Percentiles rank a stretch among this genome's conserved stretches.
phyloP scores from a whole-genome alignment of 179 eudicot genomes.

The Spergularia azorica region DNA sequence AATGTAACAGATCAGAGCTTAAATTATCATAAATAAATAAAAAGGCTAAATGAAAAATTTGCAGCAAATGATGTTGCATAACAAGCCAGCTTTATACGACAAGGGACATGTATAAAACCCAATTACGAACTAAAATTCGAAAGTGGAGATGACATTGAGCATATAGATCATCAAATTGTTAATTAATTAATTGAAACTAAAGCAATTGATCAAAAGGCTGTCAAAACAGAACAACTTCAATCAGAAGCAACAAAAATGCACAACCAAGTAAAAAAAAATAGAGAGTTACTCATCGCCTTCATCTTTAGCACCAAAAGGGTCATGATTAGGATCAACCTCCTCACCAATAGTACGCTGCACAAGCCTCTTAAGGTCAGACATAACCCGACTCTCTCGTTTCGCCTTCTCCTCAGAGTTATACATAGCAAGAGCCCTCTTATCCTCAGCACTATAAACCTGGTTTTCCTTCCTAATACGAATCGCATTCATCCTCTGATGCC shows the following conservation, averaged over 20 bases:
- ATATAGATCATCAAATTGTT: neutral
- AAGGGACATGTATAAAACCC: neutral
- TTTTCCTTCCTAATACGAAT: conserved; percentile 98
- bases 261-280: conserved; percentile 22
- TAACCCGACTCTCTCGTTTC: conserved; percentile 88
- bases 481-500: conserved; percentile 99
- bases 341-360: conserved; percentile 84
- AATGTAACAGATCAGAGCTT: neutral
- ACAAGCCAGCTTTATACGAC: neutral
- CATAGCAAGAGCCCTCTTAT: conserved; percentile 95
- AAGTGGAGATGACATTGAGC: conserved; percentile 4
- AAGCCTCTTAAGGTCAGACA: conserved; percentile 83
- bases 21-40: neutral
- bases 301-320: conserved; percentile 81
- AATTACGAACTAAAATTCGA: neutral
- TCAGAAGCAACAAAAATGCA: neutral
- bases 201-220: neutral
- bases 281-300: conserved; percentile 54
- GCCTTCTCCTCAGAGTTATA: conserved; percentile 95
- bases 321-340: conserved; percentile 77
- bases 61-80: neutral
- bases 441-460: conserved; percentile 98
- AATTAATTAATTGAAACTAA: neutral
- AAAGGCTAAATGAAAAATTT: neutral
- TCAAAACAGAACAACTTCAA: neutral